Evolutionary conservation across 2,329 filamentous ascomycete genomes (phyloP).

Genomic region (Decorospora gaudefroyi): DNA sequence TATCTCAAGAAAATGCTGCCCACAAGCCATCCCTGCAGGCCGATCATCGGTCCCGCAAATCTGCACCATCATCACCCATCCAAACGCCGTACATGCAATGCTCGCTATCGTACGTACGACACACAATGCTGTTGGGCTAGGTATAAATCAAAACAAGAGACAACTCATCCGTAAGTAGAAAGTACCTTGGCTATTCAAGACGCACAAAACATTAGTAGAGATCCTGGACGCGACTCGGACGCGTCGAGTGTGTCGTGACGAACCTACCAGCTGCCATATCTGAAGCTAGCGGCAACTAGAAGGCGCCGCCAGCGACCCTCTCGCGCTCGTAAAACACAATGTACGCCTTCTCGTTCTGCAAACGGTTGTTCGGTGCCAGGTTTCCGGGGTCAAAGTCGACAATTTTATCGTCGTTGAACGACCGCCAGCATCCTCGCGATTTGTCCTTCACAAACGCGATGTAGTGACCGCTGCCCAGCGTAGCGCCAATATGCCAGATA

Average conservation of each 20-base stretch:
- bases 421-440: conserved; percentile 61
- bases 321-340: conserved; percentile 65
- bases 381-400: conserved; percentile 62
- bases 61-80: neutral
- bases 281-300: too few species aligned
- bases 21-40: conserved; percentile 22
- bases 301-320: conserved; percentile 39
- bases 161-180: neutral
- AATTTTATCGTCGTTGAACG: conserved; percentile 61
- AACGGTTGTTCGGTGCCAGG: conserved; percentile 53
- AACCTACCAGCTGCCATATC: too few species aligned
- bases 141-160: neutral
- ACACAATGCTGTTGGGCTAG: conserved; percentile 4
- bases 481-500: conserved; percentile 72
- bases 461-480: conserved; percentile 77
- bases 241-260: neutral
- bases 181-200: neutral
- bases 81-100: conserved; percentile 19
- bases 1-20: conserved; percentile 26
- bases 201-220: neutral
- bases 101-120: neutral
- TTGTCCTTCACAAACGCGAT: conserved; percentile 63
- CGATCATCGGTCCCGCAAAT: conserved; percentile 33
- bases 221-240: too few species aligned
- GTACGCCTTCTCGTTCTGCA: conserved; percentile 68